Base-by-base conservation (phyloP, 345 rosid genomes). In the Eucalyptus globulus region DNA sequence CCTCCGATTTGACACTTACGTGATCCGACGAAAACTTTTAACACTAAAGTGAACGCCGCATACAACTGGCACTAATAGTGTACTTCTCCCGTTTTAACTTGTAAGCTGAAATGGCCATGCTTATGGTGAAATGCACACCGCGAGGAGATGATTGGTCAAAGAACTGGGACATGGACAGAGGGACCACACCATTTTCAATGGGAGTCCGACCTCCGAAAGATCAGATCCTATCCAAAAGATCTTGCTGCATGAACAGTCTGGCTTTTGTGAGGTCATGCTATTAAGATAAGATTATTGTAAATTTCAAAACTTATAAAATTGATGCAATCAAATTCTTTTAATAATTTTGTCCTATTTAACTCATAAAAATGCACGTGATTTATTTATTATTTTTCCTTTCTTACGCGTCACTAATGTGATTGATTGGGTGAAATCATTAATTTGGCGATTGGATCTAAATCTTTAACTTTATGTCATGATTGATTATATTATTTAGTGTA, bases 261-360 rank as follows among this genome's bases (percentile, higher is more conserved):
- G 72, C 72, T n/a, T 31, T n/a, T 65, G 11, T 37, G 9, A 14
- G 37, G 76, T 65, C 16, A 4, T 27, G 31, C 69, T 27, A 26
- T 27, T 6, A 43, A 0, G 9, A 24, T 24, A 9, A 22, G 29
- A 10, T 2, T 22, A 56, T 1, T 1, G 3, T 22, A 56, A 24
- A 10, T 56, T 11, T 3, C 0, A 56, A 24, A 56, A 56, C 0
- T 56, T 22, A 8, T 56, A 26, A 9, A 54, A 54, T 8, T 54
- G 24, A 7, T 2, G 6, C 29, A 24, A 24, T 22, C 4, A 4
- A 56, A 0, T 56, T 24, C 12, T 9, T 24, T 56, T 9, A 1
- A 4, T 56, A 56, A 24, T 10, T 9, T 9, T 56, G 0, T 56
- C 62, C 13, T 22, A 56, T 56, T 56, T 56, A 24, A 24, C 6